phyloP scores from a whole-genome alignment of 768 basidiomycete genomes.

The Obba rivulosa region DNA sequence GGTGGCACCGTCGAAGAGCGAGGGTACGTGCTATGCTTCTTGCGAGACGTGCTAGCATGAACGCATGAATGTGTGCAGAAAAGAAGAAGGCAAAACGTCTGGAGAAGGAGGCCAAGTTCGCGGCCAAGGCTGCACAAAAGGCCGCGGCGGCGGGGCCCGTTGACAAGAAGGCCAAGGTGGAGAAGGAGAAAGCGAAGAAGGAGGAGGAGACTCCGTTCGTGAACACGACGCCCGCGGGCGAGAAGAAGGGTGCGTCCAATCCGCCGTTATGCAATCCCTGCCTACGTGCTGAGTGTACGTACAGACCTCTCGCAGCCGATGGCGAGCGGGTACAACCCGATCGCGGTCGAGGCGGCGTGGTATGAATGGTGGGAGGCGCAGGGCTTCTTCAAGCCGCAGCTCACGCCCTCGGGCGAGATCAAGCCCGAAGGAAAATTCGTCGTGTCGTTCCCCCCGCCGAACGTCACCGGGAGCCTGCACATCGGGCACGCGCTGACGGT shows the following conservation, averaged over 20 bases:
- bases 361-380: slow-evolving; percentile 96
- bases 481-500: slow-evolving; percentile 93
- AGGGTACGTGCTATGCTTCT: neutral
- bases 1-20: slow-evolving; percentile 5
- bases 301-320: slow-evolving; percentile 83
- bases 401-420: slow-evolving; percentile 48
- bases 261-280: neutral
- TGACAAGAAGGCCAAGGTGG: slow-evolving; percentile 71
- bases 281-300: neutral
- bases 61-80: slow-evolving; percentile 4
- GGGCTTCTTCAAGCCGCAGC: slow-evolving; percentile 84
- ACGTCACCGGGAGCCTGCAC: slow-evolving; percentile 93
- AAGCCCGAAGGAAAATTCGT: slow-evolving; percentile 72
- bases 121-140: slow-evolving; percentile 51
- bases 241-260: slow-evolving; percentile 78
- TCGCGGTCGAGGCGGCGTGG: slow-evolving; percentile 92
- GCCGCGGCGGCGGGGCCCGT: slow-evolving; percentile 37
- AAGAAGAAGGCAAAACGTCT: slow-evolving; percentile 84
- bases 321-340: slow-evolving; percentile 92
- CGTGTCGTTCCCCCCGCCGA: slow-evolving; percentile 89
- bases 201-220: slow-evolving; percentile 73
- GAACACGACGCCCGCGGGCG: slow-evolving; percentile 82
- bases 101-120: slow-evolving; percentile 75
- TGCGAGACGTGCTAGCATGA: neutral
- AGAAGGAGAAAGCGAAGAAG: slow-evolving; percentile 71